Percentiles rank a stretch among this genome's conserved stretches.
Evolutionary conservation across 345 rosid species (phyloP).

Genomic region (Eucalyptus albens): DNA sequence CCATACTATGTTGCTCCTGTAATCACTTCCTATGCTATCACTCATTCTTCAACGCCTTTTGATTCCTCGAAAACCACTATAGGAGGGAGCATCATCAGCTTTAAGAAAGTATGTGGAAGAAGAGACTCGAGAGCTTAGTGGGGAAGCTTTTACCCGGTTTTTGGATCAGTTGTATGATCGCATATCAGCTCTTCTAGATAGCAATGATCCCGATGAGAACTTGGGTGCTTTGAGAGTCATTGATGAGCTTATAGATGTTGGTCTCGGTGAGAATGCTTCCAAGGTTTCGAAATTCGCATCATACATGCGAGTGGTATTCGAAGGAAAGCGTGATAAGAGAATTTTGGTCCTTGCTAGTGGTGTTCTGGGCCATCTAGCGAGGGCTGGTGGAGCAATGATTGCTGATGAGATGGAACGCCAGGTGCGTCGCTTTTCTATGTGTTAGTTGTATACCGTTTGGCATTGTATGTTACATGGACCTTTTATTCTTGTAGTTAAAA

Average conservation of each 20-base stretch:
- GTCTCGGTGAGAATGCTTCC: slow-evolving; percentile 92
- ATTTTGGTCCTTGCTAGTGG: slow-evolving; percentile 81
- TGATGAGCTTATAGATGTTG: slow-evolving; percentile 87
- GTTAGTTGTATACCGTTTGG: neutral
- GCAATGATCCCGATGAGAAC: slow-evolving; percentile 73
- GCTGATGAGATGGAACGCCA: slow-evolving; percentile 98
- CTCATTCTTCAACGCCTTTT: neutral
- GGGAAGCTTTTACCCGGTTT: slow-evolving; percentile 81
- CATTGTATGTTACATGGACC: neutral
- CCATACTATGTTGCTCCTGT: neutral
- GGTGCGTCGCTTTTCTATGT: slow-evolving; percentile 20
- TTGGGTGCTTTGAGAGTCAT: slow-evolving; percentile 87
- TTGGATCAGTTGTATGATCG: slow-evolving; percentile 84
- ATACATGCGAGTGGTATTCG: slow-evolving; percentile 71
- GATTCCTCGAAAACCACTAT: neutral
- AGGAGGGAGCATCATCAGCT: slow-evolving; percentile 86
- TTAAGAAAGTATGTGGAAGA: slow-evolving; percentile 84
- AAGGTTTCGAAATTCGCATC: slow-evolving; percentile 82
- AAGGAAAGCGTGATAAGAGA: slow-evolving; percentile 74
- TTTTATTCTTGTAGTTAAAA: slow-evolving; percentile 44
- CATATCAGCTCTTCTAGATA: slow-evolving; percentile 56
- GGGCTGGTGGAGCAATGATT: slow-evolving; percentile 99
- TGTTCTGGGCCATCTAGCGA: slow-evolving; percentile 95
- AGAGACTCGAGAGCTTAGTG: slow-evolving; percentile 76
- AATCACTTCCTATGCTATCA: neutral